Evolutionary conservation across 352 stramenopile species (phyloP).

Genomic region (Globisporangium spinosum): DNA sequence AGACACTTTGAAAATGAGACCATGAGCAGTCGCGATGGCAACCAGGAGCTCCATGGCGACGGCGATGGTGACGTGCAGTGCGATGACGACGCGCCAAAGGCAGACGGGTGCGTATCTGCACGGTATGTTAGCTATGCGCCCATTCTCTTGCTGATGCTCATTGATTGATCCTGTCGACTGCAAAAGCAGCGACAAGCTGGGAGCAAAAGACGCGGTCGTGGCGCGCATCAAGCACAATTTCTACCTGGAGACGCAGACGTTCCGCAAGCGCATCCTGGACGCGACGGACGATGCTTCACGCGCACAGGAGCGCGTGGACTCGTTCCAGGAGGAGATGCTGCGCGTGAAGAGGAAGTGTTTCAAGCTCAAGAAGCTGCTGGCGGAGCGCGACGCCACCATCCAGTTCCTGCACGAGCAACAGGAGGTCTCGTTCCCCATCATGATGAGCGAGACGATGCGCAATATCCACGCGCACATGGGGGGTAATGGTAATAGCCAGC

Average conservation of each 20-base stretch:
- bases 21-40: conserved; percentile 16
- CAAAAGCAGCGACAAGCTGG: background rate
- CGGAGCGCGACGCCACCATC: conserved; percentile 57
- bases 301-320: conserved; percentile 26
- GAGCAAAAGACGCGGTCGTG: conserved; percentile 21
- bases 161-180: no score
- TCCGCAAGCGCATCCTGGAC: conserved; percentile 35
- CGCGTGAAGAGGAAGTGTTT: conserved; percentile 46
- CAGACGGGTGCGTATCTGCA: background rate
- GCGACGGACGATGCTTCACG: conserved; percentile 23
- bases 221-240: conserved; percentile 60
- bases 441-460: conserved; percentile 66
- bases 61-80: background rate
- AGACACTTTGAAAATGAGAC: conserved; percentile 3
- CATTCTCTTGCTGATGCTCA: background rate
- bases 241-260: conserved; percentile 47
- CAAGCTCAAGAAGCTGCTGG: conserved; percentile 53
- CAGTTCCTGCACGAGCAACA: conserved; percentile 48
- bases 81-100: background rate
- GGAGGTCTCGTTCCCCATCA: conserved; percentile 41
- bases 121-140: background rate
- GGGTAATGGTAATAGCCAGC: conserved; percentile 16
- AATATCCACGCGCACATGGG: conserved; percentile 40
- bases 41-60: conserved; percentile 7
- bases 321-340: conserved; percentile 43